phyloP scores from a whole-genome alignment of 805 yeast genomes.

The Wickerhamomyces mucosus region DNA sequence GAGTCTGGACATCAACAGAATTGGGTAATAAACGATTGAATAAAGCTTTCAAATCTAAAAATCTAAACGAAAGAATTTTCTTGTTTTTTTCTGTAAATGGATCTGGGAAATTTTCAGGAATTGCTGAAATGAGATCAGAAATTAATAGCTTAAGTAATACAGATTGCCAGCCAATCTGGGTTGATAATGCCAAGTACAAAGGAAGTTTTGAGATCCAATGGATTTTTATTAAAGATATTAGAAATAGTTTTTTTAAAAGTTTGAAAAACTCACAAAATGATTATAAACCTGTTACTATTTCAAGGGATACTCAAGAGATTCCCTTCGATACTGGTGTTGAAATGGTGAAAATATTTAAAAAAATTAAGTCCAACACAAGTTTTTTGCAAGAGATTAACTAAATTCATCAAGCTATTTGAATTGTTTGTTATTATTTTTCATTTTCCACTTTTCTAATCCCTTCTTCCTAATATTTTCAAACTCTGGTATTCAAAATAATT shows the following conservation, averaged over 20 bases:
- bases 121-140: slow-evolving; percentile 40
- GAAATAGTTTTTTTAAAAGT: slow-evolving; percentile 36
- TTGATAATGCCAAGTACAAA: slow-evolving; percentile 36
- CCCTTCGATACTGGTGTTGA: slow-evolving; percentile 38
- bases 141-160: slow-evolving; percentile 21
- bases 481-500: no score
- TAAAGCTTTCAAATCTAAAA: slow-evolving; percentile 26
- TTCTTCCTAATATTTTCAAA: no score
- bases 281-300: slow-evolving; percentile 42
- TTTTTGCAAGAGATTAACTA: slow-evolving; percentile 15
- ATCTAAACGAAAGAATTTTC: slow-evolving; percentile 26
- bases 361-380: slow-evolving; percentile 8
- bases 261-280: slow-evolving; percentile 37
- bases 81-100: slow-evolving; percentile 50
- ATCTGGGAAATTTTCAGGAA: slow-evolving; percentile 49
- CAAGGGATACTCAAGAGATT: slow-evolving; percentile 54
- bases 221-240: slow-evolving; percentile 41
- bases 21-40: slow-evolving; percentile 45
- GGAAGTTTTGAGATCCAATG: slow-evolving; percentile 46
- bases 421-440: no score
- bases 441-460: no score
- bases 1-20: slow-evolving; percentile 52
- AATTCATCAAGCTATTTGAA: no score
- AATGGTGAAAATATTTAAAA: slow-evolving; percentile 36
- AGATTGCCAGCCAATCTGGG: slow-evolving; percentile 36